These are phyloP conservation scores for Zychaea mexicana DNA, from an alignment of 371 early-diverging fungal genomes.

Conservation along the genomic window DNA sequence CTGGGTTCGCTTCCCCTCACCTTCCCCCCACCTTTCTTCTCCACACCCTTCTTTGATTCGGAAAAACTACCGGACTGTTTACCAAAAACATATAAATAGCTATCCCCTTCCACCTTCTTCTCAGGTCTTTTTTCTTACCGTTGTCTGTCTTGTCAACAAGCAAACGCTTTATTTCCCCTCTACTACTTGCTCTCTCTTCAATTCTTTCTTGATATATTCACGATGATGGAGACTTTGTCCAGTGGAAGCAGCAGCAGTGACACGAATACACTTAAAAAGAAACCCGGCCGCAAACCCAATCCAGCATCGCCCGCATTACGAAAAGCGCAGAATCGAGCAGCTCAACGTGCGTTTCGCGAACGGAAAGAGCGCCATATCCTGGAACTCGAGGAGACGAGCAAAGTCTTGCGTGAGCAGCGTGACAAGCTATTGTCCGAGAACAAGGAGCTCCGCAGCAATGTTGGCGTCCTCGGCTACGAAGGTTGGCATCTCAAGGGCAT, in stretches of 20 bases:
- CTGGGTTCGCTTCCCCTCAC: neutral
- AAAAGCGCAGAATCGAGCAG: conserved; percentile 78
- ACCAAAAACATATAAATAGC: neutral
- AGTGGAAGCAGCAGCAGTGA: neutral
- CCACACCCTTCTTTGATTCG: neutral
- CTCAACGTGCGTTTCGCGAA: conserved; percentile 78
- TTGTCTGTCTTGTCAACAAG: neutral
- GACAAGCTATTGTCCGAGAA: conserved; percentile 39
- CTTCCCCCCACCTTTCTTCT: neutral
- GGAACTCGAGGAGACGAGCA: conserved; percentile 60
- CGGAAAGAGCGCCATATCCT: conserved; percentile 68
- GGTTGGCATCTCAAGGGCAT: conserved; percentile 49
- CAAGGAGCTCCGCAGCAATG: conserved; percentile 32
- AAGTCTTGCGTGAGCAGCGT: conserved; percentile 49
- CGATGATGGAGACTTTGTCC: neutral
- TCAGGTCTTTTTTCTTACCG: neutral
- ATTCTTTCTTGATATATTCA: neutral
- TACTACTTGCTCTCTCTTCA: neutral
- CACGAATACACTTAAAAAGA: conserved; percentile 42
- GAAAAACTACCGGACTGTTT: neutral
- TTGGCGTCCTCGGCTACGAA: conserved; percentile 51
- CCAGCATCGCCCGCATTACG: conserved; percentile 62
- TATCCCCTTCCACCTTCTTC: neutral
- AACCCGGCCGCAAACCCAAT: conserved; percentile 83
- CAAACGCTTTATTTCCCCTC: neutral